Evolutionary conservation across 768 basidiomycete genomes (phyloP).

Genomic region (Mycena floridula): DNA sequence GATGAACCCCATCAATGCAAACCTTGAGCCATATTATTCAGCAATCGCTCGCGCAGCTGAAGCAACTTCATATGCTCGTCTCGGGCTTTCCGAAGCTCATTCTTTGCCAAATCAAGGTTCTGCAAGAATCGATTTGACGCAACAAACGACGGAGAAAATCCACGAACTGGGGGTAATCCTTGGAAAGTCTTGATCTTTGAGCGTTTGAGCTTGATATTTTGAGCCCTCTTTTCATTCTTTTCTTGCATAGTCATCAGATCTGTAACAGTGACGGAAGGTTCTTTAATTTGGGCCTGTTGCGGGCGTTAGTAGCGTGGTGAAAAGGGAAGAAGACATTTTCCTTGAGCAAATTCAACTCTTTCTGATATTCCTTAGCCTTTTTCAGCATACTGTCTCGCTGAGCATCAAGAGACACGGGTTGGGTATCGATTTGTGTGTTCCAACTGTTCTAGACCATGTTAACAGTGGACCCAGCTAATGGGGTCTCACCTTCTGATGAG

Average conservation of each 20-base stretch:
- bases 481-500: slow-evolving; percentile 31
- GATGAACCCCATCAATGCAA: slow-evolving; percentile 19
- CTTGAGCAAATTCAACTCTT: slow-evolving; percentile 27
- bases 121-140: slow-evolving; percentile 10
- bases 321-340: slow-evolving; percentile 16
- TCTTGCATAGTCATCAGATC: slow-evolving; percentile 33
- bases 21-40: slow-evolving; percentile 39
- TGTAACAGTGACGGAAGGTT: slow-evolving; percentile 28
- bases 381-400: slow-evolving; percentile 33
- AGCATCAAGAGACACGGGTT: slow-evolving; percentile 26
- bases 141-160: background rate
- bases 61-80: slow-evolving; percentile 40
- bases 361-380: slow-evolving; percentile 43
- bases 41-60: slow-evolving; percentile 39
- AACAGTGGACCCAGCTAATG: background rate
- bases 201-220: slow-evolving; percentile 35
- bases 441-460: slow-evolving; percentile 26
- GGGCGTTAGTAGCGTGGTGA: background rate
- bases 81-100: slow-evolving; percentile 33
- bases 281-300: slow-evolving; percentile 23
- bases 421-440: slow-evolving; percentile 19
- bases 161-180: slow-evolving; percentile 41
- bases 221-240: slow-evolving; percentile 26
- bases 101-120: slow-evolving; percentile 41
- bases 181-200: slow-evolving; percentile 40